These are phyloP conservation scores for Fragaria nilgerrensis DNA, from an alignment of 306 rosid species.

Conservation along the genomic window DNA sequence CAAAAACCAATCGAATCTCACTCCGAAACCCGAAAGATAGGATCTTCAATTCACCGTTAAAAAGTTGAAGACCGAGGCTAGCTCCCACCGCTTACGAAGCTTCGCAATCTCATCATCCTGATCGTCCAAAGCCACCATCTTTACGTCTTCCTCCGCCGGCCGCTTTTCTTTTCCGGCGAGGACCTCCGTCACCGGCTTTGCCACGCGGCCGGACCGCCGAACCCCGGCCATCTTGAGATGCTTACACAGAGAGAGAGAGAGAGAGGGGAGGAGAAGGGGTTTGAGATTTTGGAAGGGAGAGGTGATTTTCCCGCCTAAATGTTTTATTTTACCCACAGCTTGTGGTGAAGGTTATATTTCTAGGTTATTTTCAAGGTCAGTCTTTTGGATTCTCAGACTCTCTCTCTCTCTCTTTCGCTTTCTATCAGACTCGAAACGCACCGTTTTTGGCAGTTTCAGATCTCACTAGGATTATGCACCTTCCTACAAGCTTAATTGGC, in stretches of 20 bases:
- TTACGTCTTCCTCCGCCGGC: constrained; percentile 24
- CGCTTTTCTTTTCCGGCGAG: constrained; percentile 21
- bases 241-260: neutral
- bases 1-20: neutral
- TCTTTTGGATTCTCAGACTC: neutral
- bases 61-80: constrained; percentile 81
- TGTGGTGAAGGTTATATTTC: constrained; percentile 8
- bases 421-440: neutral
- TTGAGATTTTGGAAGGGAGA: neutral
- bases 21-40: constrained; percentile 9
- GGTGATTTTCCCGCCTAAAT: constrained; percentile 61
- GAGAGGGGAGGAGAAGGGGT: neutral
- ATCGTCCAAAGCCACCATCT: constrained; percentile 24
- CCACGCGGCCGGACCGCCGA: constrained; percentile 3
- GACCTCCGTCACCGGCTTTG: constrained; percentile 11
- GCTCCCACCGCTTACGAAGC: constrained; percentile 79
- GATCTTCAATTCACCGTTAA: constrained; percentile 46
- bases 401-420: too few relatives aligned
- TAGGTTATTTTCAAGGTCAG: constrained; percentile 23
- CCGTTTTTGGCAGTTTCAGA: neutral
- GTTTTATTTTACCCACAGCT: neutral
- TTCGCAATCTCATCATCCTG: constrained; percentile 36
- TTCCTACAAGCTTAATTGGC: too few relatives aligned
- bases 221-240: constrained; percentile 22
- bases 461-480: neutral